These are phyloP conservation scores for Marasmius tenuissimus DNA, from an alignment of 1,284 basidiomycete species.

Conservation along the genomic window DNA sequence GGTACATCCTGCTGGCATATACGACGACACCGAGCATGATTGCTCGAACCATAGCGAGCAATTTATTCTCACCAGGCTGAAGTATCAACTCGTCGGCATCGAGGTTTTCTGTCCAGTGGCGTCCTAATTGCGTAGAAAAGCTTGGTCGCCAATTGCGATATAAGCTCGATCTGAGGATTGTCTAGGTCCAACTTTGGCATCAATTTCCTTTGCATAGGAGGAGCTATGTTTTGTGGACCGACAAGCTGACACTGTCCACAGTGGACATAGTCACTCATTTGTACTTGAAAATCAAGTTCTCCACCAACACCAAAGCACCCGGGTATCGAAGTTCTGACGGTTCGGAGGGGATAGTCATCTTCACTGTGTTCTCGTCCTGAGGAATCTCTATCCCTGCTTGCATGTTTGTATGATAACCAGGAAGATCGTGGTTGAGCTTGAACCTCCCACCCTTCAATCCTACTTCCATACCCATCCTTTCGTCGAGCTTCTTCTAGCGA, in stretches of 20 bases:
- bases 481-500: conserved; percentile 57
- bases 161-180: conserved; percentile 55
- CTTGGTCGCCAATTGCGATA: conserved; percentile 67
- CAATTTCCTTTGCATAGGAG: background rate
- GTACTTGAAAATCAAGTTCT: conserved; percentile 49
- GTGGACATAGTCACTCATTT: conserved; percentile 33
- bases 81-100: conserved; percentile 15
- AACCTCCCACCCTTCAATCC: conserved; percentile 43
- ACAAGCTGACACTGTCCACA: conserved; percentile 53
- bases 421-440: conserved; percentile 63
- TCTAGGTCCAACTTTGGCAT: conserved; percentile 2
- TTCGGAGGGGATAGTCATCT: conserved; percentile 43
- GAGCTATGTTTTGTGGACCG: conserved; percentile 34
- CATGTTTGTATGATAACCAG: conserved; percentile 44
- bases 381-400: conserved; percentile 52
- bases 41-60: background rate
- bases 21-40: conserved; percentile 28
- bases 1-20: conserved; percentile 36
- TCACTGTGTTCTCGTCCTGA: conserved; percentile 44
- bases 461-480: conserved; percentile 19
- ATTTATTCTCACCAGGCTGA: conserved; percentile 5
- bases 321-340: conserved; percentile 47
- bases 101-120: conserved; percentile 38
- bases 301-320: conserved; percentile 53
- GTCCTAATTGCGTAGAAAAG: conserved; percentile 61